These are phyloP conservation scores for Alnus glutinosa DNA, from an alignment of 306 rosid species.

Conservation along the genomic window DNA sequence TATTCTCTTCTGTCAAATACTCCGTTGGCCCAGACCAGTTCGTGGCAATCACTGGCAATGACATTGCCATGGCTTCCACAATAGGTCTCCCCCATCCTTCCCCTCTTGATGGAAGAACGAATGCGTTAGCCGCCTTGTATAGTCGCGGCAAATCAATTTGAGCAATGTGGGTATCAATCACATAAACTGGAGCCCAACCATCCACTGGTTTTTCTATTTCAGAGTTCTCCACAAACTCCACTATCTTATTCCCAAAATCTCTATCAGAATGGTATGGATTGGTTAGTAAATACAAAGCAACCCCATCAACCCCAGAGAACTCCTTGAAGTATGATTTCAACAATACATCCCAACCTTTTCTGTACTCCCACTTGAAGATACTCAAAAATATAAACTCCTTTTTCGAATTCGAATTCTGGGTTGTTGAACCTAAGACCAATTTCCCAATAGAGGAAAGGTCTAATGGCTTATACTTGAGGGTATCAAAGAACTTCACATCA, in stretches of 20 bases:
- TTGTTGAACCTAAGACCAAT: constrained; percentile 42
- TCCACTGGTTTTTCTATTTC: constrained; percentile 42
- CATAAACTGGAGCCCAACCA: constrained; percentile 73
- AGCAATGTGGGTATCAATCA: constrained; percentile 68
- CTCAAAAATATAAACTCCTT: constrained; percentile 61
- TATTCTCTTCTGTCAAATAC: constrained; percentile 63
- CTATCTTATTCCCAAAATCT: constrained; percentile 72
- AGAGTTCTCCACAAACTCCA: constrained; percentile 63
- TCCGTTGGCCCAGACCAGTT: constrained; percentile 94
- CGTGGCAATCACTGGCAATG: constrained; percentile 72
- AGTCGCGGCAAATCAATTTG: constrained; percentile 61
- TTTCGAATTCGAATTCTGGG: constrained; percentile 6
- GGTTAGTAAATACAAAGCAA: constrained; percentile 62
- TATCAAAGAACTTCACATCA: constrained; percentile 86
- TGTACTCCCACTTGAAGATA: constrained; percentile 82
- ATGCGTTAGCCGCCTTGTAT: constrained; percentile 75
- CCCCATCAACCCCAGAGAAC: constrained; percentile 53
- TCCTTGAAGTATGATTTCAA: constrained; percentile 65
- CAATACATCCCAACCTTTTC: constrained; percentile 94
- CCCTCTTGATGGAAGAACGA: constrained; percentile 85
- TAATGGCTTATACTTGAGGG: constrained; percentile 45
- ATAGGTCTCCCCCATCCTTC: constrained; percentile 95
- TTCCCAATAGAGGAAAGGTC: constrained; percentile 49
- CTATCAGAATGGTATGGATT: constrained; percentile 80
- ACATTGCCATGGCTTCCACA: constrained; percentile 92